Percentiles rank a stretch among this genome's conserved stretches.
Evolutionary conservation across 2,329 filamentous ascomycete genomes (phyloP).

Genomic region (Hyphodiscus sp.): DNA sequence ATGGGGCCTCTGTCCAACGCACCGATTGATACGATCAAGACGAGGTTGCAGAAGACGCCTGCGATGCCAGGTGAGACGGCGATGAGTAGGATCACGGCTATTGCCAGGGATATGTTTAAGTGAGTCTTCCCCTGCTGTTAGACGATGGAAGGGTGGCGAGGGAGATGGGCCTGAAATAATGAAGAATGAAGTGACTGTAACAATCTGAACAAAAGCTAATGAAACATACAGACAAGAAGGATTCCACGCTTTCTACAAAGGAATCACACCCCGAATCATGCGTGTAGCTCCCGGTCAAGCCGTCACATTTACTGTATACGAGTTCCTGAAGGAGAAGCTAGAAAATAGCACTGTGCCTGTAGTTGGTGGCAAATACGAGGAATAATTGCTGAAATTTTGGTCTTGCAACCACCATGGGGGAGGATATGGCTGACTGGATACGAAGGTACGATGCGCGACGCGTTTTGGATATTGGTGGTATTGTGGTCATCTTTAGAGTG

Average conservation of each 20-base stretch:
- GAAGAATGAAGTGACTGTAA: neutral
- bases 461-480: too few relatives aligned
- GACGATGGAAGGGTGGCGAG: neutral
- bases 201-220: neutral
- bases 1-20: constrained; percentile 96
- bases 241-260: constrained; percentile 94
- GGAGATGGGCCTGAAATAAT: neutral
- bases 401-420: too few relatives aligned
- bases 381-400: constrained; percentile 36
- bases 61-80: constrained; percentile 77
- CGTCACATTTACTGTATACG: constrained; percentile 70
- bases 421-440: too few relatives aligned
- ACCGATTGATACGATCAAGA: constrained; percentile 99
- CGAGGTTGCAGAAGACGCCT: constrained; percentile 82
- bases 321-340: constrained; percentile 66
- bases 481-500: too few relatives aligned
- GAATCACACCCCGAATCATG: constrained; percentile 96
- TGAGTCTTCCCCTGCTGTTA: constrained; percentile 31
- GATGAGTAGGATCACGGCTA: constrained; percentile 67
- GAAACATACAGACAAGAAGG: constrained; percentile 68
- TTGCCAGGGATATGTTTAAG: constrained; percentile 81
- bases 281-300: constrained; percentile 93
- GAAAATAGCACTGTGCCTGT: constrained; percentile 56
- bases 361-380: constrained; percentile 59
- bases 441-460: too few relatives aligned